These are phyloP conservation scores for Caryopteris hybrid DNA, from an alignment of 305 asterid genomes.

Conservation along the genomic window DNA sequence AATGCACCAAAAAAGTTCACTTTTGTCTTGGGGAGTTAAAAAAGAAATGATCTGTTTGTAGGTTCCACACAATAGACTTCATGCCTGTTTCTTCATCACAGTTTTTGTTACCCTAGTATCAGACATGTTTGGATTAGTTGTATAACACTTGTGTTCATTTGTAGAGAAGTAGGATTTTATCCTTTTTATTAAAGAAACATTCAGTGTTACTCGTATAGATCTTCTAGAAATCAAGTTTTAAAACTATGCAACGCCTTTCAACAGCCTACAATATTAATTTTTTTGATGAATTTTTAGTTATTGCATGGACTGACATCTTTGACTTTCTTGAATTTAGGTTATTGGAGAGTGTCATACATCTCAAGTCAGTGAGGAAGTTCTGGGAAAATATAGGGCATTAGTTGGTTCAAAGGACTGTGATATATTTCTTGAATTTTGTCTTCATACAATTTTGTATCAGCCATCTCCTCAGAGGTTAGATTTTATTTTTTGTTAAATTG, in stretches of 20 bases:
- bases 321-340: slow-evolving; percentile 51
- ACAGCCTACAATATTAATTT: background rate
- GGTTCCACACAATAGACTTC: slow-evolving; percentile 5
- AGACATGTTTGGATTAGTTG: background rate
- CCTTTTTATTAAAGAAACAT: background rate
- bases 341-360: slow-evolving; percentile 86
- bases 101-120: background rate
- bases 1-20: background rate
- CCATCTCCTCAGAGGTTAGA: slow-evolving; percentile 74
- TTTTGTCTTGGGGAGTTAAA: background rate
- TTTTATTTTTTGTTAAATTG: slow-evolving; percentile 8
- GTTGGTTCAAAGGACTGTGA: slow-evolving; percentile 60
- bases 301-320: slow-evolving; percentile 15
- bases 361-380: slow-evolving; percentile 56
- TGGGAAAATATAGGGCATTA: slow-evolving; percentile 45
- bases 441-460: slow-evolving; percentile 78
- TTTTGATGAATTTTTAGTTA: slow-evolving; percentile 12
- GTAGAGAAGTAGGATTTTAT: background rate
- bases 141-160: background rate
- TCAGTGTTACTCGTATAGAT: background rate
- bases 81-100: background rate
- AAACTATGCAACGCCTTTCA: background rate
- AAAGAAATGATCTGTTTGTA: background rate
- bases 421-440: slow-evolving; percentile 84
- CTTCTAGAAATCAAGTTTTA: background rate